Base-by-base conservation (phyloP, 176 grass and related monocot genomes). In the Oryza australiensis region DNA sequence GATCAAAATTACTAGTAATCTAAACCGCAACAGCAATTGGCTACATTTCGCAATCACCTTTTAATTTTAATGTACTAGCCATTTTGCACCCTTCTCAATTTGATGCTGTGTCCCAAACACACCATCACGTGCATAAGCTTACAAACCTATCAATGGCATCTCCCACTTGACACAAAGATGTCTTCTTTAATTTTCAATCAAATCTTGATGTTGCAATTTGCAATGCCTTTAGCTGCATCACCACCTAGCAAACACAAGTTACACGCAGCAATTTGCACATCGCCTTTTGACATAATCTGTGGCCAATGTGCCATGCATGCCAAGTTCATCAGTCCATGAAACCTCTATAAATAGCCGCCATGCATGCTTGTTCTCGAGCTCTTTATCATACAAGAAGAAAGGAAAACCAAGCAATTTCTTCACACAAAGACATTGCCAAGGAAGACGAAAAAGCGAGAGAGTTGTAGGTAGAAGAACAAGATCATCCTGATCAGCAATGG, bases 311-410 rank as follows among this genome's bases (percentile, higher is more conserved):
- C 7, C 22, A 48, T 35, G 57, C 88, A 67, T 78, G 66, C 3
- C 55, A 60, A 60, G 22, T 10, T 24, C 3, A 70, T 9, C 22
- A 29, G 22, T 9, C 12, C 16, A 8, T 12, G 1, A 72, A 60
- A 10, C 59, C 34, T 68, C 83, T 89, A 86, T 86, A 89, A 89
- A 89, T 89, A 73, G n/a, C 45, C n/a, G 1, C 5, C 26, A 63
- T 71, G 49, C n/a, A 59, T 37, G 12, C 32, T 30, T 15, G 6
- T 27, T 46, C 9, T 29, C n/a, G 46, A 53, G 13, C 59, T 13
- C 74, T n/a, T 53, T 75, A 34, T 26, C 78, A 70, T 32, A 69
- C 45, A 74, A 37, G 62, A 49, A 9, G 6, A 53, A 10, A 18
- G 3, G 15, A 22, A 3, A 8, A 23, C 55, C 1, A 23, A 11